Evolutionary conservation across 176 grass and related monocot genomes (phyloP), one percentile per base, ranked within the genome.

Genomic region (Echinochloa phyllopogon): DNA sequence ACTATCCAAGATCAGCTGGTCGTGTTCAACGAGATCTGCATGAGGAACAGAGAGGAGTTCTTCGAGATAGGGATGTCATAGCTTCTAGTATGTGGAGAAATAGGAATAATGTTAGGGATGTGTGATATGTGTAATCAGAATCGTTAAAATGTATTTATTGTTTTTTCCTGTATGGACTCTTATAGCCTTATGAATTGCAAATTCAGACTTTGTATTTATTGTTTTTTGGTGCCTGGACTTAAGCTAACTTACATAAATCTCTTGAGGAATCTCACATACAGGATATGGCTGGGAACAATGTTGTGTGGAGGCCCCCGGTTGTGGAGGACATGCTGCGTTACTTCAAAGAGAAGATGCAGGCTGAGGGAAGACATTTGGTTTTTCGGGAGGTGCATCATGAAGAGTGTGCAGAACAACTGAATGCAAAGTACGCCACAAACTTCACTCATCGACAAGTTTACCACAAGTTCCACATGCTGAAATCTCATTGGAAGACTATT

Each of bases 321-420:
- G 59, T 79, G 0, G 76, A 79, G 4, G 42, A 79, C 27, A 64
- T 65, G n/a, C 7, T 79, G 2, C 8, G 4, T 1, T 79, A 79
- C 24, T 79, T 65, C 42, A 65, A 78, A 24, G 23, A 78, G 14
- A 78, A 64, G 75, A 77, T 77, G 44, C 39, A 20, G 4, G 13
- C 21, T 44, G 24, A 78, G 1, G 58, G 58, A n/a, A n/a, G n/a
- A n/a, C n/a, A n/a, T n/a, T n/a, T n/a, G n/a, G n/a, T n/a, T n/a
- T n/a, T n/a, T n/a, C n/a, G n/a, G n/a, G n/a, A n/a, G n/a, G n/a
- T n/a, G n/a, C n/a, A n/a, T n/a, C n/a, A n/a, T n/a, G n/a, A n/a
- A n/a, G n/a, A n/a, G n/a, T n/a, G n/a, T n/a, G n/a, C n/a, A n/a
- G n/a, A n/a, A n/a, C n/a, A n/a, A n/a, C n/a, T n/a, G n/a, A n/a